A percentile compares a stretch with the other conserved stretches of the same genome.
Evolutionary conservation across 2,329 filamentous ascomycete species (phyloP).

Genomic region (Fusarium nematophilum): DNA sequence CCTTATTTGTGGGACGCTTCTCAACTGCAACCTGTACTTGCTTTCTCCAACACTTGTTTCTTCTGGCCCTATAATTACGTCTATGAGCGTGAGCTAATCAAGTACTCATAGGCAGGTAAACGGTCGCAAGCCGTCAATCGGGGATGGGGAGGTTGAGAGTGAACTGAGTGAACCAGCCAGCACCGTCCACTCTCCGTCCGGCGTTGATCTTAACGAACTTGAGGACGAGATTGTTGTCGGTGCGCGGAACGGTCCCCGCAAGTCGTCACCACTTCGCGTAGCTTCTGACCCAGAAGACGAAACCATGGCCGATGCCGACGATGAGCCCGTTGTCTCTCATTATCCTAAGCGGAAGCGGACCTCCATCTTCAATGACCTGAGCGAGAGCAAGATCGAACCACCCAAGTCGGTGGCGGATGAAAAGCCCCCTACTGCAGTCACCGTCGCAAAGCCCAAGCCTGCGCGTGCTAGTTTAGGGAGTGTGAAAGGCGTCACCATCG

Average conservation of each 20-base stretch:
- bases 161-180: constrained; percentile 58
- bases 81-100: constrained; percentile 36
- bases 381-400: constrained; percentile 59
- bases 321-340: constrained; percentile 52
- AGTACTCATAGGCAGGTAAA: constrained; percentile 43
- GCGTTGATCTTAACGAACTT: constrained; percentile 52
- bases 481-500: constrained; percentile 63
- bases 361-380: constrained; percentile 61
- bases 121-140: constrained; percentile 47
- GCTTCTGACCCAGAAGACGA: constrained; percentile 55
- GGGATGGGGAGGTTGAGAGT: constrained; percentile 54
- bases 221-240: constrained; percentile 67
- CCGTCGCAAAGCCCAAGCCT: constrained; percentile 44
- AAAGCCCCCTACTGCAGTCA: constrained; percentile 35
- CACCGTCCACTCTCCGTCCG: constrained; percentile 52
- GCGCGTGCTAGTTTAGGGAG: constrained; percentile 45
- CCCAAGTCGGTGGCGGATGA: constrained; percentile 48
- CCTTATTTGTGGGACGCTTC: background rate
- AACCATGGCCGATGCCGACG: constrained; percentile 56
- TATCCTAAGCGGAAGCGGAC: constrained; percentile 68
- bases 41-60: background rate
- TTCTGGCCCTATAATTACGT: background rate
- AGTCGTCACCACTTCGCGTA: constrained; percentile 49
- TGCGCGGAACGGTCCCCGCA: constrained; percentile 53
- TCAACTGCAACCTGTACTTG: background rate